Evolutionary conservation across 106 monocot genomes (phyloP).

Genomic region (Apostasia ramifera): DNA sequence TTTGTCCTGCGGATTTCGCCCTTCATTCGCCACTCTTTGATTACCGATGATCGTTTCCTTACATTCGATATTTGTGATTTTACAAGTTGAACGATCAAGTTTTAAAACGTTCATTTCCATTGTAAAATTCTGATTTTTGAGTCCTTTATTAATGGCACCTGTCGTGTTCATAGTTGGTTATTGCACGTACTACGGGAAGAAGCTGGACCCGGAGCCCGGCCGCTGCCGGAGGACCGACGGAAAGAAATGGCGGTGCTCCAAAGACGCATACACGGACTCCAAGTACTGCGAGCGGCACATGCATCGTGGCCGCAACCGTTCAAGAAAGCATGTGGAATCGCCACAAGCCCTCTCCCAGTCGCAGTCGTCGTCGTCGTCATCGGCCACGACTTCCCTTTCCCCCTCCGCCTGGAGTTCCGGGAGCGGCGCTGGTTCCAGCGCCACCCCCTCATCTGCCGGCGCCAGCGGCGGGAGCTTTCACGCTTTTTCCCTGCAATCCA

Average conservation of each 20-base stretch:
- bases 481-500: constrained; percentile 8
- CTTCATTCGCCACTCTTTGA: too few relatives aligned
- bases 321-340: constrained; percentile 89
- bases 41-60: too few relatives aligned
- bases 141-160: neutral
- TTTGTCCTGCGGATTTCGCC: neutral
- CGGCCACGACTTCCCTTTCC: constrained; percentile 11
- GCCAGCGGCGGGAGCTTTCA: constrained; percentile 19
- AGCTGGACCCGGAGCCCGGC: constrained; percentile 77
- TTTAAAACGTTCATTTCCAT: neutral
- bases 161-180: constrained; percentile 33
- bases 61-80: neutral
- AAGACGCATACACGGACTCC: constrained; percentile 61
- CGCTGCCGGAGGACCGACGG: constrained; percentile 68
- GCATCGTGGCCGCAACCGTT: constrained; percentile 79
- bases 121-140: too few relatives aligned
- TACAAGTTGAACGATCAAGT: neutral
- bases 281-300: constrained; percentile 92
- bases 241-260: constrained; percentile 80
- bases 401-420: constrained; percentile 9
- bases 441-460: neutral
- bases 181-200: constrained; percentile 58
- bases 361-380: constrained; percentile 17
- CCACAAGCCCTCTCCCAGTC: constrained; percentile 17
- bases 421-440: constrained; percentile 1